phyloP scores from a whole-genome alignment of 75 land plant genomes.

The Chamaecyparis obtusa region DNA sequence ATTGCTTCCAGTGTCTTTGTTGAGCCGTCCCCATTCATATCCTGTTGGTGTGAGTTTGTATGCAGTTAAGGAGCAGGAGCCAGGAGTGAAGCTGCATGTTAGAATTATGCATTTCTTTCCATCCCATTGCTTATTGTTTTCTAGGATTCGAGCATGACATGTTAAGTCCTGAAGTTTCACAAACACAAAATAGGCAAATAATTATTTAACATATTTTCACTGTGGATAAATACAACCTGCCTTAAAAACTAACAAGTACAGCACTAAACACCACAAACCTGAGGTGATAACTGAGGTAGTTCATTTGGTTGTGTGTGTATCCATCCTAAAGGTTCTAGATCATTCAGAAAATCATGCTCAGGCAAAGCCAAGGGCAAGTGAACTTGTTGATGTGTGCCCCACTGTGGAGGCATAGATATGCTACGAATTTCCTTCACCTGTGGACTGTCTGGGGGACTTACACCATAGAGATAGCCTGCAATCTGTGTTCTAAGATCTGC shows the following conservation, averaged over 20 bases:
- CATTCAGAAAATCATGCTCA: constrained; percentile 92
- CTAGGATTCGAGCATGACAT: constrained; percentile 78
- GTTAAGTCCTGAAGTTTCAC: constrained; percentile 70
- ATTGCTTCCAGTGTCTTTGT: constrained; percentile 97
- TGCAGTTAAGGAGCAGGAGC: constrained; percentile 97
- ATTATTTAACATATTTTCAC: neutral
- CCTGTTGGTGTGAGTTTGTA: constrained; percentile 97
- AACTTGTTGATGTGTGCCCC: constrained; percentile 99
- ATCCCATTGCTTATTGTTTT: constrained; percentile 98
- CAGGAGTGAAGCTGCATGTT: constrained; percentile 99
- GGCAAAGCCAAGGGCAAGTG: constrained; percentile 91
- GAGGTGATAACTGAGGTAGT: constrained; percentile 97
- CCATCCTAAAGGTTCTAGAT: constrained; percentile 98
- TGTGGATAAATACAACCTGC: neutral
- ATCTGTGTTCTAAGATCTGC: constrained; percentile 96
- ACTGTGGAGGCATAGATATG: constrained; percentile 97
- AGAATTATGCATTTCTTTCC: constrained; percentile 95
- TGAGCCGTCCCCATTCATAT: constrained; percentile 95
- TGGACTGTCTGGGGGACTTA: constrained; percentile 98
- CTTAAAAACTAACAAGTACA: neutral
- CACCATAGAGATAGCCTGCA: constrained; percentile 88
- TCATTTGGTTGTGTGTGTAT: constrained; percentile 99
- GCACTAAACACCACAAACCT: constrained; percentile 40
- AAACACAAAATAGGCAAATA: constrained; percentile 1
- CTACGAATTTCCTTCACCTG: constrained; percentile 99